Evolutionary conservation across 1,284 basidiomycete genomes (phyloP).

Genomic region (Malassezia pachydermatis): DNA sequence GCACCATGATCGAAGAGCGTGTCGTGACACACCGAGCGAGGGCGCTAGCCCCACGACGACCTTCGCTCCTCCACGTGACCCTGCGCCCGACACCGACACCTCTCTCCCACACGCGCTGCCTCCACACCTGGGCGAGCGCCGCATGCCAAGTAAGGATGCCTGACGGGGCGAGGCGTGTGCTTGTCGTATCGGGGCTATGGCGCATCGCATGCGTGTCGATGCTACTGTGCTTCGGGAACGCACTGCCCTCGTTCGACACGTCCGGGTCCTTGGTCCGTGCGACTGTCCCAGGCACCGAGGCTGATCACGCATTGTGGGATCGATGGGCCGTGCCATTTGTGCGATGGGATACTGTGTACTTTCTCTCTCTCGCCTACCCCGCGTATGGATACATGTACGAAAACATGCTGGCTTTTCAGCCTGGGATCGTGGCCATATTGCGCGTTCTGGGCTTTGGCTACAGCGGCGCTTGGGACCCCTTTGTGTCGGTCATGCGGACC

Average conservation of each 20-base stretch:
- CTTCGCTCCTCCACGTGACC: constrained; percentile 1
- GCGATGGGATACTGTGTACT: constrained; percentile 88
- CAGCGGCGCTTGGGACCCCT: constrained; percentile 5
- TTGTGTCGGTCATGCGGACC: constrained; percentile 1
- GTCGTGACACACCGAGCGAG: too few species aligned
- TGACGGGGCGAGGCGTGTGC: neutral
- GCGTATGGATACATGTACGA: constrained; percentile 60
- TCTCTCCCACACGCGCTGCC: neutral
- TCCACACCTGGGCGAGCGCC: neutral
- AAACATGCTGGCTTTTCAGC: constrained; percentile 78
- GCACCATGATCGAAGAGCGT: constrained; percentile 60
- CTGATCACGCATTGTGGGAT: constrained; percentile 5
- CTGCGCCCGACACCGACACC: neutral
- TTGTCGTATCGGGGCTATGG: constrained; percentile 9
- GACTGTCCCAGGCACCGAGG: constrained; percentile 1
- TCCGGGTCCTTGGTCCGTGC: constrained; percentile 24
- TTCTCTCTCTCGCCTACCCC: constrained; percentile 45
- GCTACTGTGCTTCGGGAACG: constrained; percentile 18
- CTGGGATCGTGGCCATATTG: constrained; percentile 51
- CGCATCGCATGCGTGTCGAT: constrained; percentile 9
- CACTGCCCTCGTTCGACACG: constrained; percentile 32
- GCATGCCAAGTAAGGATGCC: too few species aligned
- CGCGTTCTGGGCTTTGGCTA: constrained; percentile 20
- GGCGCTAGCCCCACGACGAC: neutral
- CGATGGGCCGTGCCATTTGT: constrained; percentile 47